Evolutionary conservation across 139 green algal genomes (phyloP), one percentile per base, ranked within the genome.

Genomic region (Closterium sp.): DNA sequence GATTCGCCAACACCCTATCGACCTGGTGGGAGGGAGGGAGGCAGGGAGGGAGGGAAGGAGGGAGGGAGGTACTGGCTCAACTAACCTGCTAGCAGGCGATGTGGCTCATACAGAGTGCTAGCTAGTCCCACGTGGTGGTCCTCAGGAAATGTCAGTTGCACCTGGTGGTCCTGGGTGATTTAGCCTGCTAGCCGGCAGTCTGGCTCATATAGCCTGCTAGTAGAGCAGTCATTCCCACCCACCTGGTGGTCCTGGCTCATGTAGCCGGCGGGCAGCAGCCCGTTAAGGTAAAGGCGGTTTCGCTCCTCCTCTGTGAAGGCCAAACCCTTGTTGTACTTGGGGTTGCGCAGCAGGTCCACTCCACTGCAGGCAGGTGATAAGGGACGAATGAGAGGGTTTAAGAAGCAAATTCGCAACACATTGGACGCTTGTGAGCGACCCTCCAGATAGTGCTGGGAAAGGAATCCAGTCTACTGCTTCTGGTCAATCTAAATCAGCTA

Each of bases 291-390:
- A n/a, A 99, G 92, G 1, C 97, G 93, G 89, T 99, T 97, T 0
- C 97, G 94, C 93, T 99, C 98, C 24, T 94, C 89, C 2, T 94
- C n/a, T 2, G 95, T 95, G 91, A 99, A 98, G 0, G 96, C 97
- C 5, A 96, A 98, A 87, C 98, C 97, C 95, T 98, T 97, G 93
- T 97, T 97, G 93, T 91, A 96, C 91, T 95, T 95, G 9, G 96
- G 94, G 94, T 97, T 96, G 27, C 96, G 94, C 29, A 97, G 89
- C 24, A 97, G 88, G 29, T 97, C 96, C 2, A 96, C 45, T 24
- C 96, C 96, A 42, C 91, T 93, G 91, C 87, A 89, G 62, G 17
- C 62, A 24, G 6, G 13, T 10, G n/a, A 29, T 11, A 88, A 13
- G 85, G 29, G n/a, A n/a, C n/a, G n/a, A n/a, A n/a, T n/a, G n/a